Evolutionary conservation across 176 grass and related monocot species (phyloP).

Genomic region (Oryza australiensis): DNA sequence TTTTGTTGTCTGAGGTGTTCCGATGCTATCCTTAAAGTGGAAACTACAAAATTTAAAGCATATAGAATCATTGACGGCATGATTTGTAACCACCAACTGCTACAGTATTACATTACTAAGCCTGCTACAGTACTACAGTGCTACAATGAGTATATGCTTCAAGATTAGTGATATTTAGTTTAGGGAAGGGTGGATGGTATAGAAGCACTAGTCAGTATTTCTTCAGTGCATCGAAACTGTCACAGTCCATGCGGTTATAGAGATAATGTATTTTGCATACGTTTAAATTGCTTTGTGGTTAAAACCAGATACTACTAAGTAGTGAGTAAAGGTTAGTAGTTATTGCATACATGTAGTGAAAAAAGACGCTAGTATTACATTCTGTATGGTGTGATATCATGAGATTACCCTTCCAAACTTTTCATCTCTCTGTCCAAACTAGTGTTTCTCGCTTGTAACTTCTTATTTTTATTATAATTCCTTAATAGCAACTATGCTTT

Average conservation of each 20-base stretch:
- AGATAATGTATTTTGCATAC: neutral
- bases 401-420: conserved; percentile 7
- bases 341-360: neutral
- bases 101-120: conserved; percentile 3
- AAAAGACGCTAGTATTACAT: neutral
- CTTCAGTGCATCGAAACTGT: conserved; percentile 4
- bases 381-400: conserved; percentile 8
- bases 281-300: neutral
- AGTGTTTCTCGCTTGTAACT: neutral
- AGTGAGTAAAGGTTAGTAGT: neutral
- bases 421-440: neutral
- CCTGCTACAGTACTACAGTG: conserved; percentile 3
- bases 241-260: neutral
- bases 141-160: conserved; percentile 1
- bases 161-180: conserved; percentile 11
- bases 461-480: neutral
- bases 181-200: neutral
- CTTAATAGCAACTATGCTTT: neutral
- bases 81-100: neutral
- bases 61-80: neutral
- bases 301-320: neutral
- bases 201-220: neutral
- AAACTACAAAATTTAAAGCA: conserved; percentile 13
- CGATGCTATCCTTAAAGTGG: neutral
- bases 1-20: conserved; percentile 5